Evolutionary conservation across 306 rosid genomes (phyloP).

Genomic region (Mimosa bimucronata): DNA sequence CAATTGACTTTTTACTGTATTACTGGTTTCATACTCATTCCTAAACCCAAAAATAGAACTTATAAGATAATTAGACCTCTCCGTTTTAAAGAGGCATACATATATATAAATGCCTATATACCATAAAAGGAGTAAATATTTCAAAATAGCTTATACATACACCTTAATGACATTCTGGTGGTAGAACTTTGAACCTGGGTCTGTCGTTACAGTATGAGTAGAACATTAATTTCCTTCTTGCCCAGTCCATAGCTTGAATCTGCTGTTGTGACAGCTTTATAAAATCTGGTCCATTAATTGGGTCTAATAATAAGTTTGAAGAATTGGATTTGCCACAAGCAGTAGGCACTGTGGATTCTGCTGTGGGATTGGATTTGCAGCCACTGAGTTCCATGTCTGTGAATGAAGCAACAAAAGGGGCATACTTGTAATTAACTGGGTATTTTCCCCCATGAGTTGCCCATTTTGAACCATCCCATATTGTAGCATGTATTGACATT

Average conservation of each 20-base stretch:
- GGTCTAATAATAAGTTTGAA: constrained; percentile 54
- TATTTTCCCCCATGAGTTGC: constrained; percentile 97
- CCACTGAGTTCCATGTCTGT: constrained; percentile 69
- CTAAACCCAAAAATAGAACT: constrained; percentile 9
- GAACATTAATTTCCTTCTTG: constrained; percentile 91
- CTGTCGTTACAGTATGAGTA: constrained; percentile 87
- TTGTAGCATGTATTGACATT: constrained; percentile 80
- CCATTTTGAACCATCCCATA: constrained; percentile 98
- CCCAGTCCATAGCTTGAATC: constrained; percentile 83
- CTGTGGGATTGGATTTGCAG: constrained; percentile 52
- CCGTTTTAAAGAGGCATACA: too few species aligned
- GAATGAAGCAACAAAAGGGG: constrained; percentile 78
- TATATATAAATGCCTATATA: too few species aligned
- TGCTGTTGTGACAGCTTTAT: constrained; percentile 71
- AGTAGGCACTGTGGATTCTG: constrained; percentile 27
- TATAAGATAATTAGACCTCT: not conserved
- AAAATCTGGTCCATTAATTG: constrained; percentile 75
- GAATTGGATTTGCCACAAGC: constrained; percentile 53
- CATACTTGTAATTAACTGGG: constrained; percentile 77
- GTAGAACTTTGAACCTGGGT: constrained; percentile 73
- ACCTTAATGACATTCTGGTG: constrained; percentile 72
- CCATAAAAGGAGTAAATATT: not conserved
- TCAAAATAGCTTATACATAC: not conserved
- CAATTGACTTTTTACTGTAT: constrained; percentile 7
- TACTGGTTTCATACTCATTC: not conserved